Percentiles rank a stretch among this genome's conserved stretches.
phyloP scores from a whole-genome alignment of 768 basidiomycete species.

The Amanita rubescens region DNA sequence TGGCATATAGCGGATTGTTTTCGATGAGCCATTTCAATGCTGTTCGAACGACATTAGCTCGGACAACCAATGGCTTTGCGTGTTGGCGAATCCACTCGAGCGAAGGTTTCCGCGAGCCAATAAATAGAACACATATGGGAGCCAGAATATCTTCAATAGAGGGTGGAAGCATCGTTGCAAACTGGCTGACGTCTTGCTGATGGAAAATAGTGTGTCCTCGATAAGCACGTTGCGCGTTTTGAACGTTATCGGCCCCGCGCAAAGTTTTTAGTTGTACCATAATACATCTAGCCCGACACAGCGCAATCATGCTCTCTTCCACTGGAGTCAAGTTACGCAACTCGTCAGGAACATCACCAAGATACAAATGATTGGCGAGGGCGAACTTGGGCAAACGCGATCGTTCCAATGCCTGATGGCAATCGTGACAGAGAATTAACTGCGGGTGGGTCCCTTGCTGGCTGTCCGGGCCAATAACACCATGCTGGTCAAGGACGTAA shows the following conservation, averaged over 20 bases:
- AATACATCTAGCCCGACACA: slow-evolving; percentile 28
- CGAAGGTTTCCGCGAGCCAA: slow-evolving; percentile 22
- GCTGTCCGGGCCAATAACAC: too few species aligned
- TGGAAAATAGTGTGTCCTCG: slow-evolving; percentile 32
- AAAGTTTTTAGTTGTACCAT: slow-evolving; percentile 28
- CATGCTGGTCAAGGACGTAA: too few species aligned
- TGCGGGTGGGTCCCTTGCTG: too few species aligned
- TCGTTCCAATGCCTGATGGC: too few species aligned
- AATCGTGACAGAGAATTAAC: slow-evolving; percentile 17
- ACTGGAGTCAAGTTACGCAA: slow-evolving; percentile 26
- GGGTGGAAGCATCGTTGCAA: slow-evolving; percentile 27
- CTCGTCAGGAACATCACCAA: slow-evolving; percentile 23
- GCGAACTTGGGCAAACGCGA: slow-evolving; percentile 13
- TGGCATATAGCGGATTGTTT: slow-evolving; percentile 27
- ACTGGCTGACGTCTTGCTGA: slow-evolving; percentile 25
- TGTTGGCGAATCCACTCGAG: slow-evolving; percentile 23
- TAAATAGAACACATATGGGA: slow-evolving; percentile 33
- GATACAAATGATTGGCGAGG: slow-evolving; percentile 23
- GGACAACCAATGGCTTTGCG: slow-evolving; percentile 29
- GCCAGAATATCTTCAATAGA: slow-evolving; percentile 25
- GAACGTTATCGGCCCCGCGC: too few species aligned
- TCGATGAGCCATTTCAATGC: slow-evolving; percentile 29
- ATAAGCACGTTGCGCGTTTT: slow-evolving; percentile 26
- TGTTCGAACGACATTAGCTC: slow-evolving; percentile 20
- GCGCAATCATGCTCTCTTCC: slow-evolving; percentile 33